Evolutionary conservation across 768 basidiomycete species (phyloP).

Genomic region (Gloeostereum incarnatum): DNA sequence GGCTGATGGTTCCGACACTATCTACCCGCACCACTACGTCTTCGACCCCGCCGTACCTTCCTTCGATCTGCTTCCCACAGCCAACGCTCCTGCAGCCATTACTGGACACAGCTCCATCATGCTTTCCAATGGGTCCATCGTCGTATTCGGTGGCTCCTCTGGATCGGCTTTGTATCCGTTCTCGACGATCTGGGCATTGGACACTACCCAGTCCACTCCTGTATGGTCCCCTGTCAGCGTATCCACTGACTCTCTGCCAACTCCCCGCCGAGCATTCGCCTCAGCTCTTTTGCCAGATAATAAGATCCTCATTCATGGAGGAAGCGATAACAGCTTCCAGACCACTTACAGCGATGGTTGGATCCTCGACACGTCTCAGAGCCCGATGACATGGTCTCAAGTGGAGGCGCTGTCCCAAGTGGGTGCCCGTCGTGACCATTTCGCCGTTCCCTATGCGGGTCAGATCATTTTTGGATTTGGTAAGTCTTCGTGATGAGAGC

Average conservation of each 20-base stretch:
- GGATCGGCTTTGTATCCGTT: conserved; percentile 46
- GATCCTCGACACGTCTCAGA: conserved; percentile 50
- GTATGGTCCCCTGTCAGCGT: conserved; percentile 42
- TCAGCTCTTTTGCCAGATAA: conserved; percentile 38
- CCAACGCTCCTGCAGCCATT: conserved; percentile 54
- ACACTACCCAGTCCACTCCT: conserved; percentile 37
- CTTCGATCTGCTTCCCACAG: conserved; percentile 48
- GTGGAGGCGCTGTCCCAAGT: conserved; percentile 44
- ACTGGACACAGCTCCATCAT: conserved; percentile 67
- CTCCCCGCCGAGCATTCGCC: conserved; percentile 56
- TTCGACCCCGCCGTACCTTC: conserved; percentile 41
- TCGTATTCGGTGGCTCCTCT: conserved; percentile 70
- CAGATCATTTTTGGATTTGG: conserved; percentile 74
- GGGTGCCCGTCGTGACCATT: conserved; percentile 64
- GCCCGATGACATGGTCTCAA: conserved; percentile 50
- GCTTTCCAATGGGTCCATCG: conserved; percentile 56
- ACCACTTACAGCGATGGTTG: conserved; percentile 57
- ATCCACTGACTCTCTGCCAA: conserved; percentile 31
- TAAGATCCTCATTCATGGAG: conserved; percentile 71
- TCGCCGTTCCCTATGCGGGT: conserved; percentile 50
- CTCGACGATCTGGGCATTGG: conserved; percentile 50
- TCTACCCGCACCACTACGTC: conserved; percentile 54
- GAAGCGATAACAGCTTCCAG: conserved; percentile 49
- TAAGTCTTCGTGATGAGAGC: conserved; percentile 22
- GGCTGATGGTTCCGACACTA: conserved; percentile 66